Evolutionary conservation across 1,139 yeast species (phyloP).

Genomic region (Hansenula sp.): DNA sequence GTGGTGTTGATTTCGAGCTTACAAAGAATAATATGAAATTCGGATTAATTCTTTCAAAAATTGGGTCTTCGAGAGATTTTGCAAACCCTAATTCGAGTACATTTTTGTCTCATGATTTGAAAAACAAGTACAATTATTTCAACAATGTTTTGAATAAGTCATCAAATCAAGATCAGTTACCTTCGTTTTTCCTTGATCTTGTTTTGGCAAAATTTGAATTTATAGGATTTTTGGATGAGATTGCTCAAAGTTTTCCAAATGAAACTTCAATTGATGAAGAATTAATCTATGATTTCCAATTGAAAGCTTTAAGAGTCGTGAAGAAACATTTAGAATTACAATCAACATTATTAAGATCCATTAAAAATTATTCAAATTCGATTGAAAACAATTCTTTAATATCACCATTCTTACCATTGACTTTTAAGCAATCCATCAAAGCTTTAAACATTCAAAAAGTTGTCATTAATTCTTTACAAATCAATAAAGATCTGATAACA

Average conservation of each 20-base stretch:
- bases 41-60: constrained; percentile 18
- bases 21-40: constrained; percentile 20
- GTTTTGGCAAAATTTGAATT: constrained; percentile 31
- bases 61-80: constrained; percentile 5
- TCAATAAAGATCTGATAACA: constrained; percentile 17
- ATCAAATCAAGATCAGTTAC: constrained; percentile 7
- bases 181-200: constrained; percentile 23
- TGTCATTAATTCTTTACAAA: constrained; percentile 22
- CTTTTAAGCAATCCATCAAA: constrained; percentile 23
- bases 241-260: constrained; percentile 1
- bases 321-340: constrained; percentile 14
- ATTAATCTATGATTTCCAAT: constrained; percentile 40
- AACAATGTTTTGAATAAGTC: neutral
- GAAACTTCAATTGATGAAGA: constrained; percentile 27
- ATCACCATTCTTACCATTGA: constrained; percentile 23
- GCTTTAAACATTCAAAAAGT: constrained; percentile 20
- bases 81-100: neutral
- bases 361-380: constrained; percentile 19
- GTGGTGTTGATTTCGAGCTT: constrained; percentile 8
- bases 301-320: constrained; percentile 41
- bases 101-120: neutral
- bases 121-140: neutral
- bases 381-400: constrained; percentile 14
- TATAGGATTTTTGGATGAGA: constrained; percentile 29
- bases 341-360: constrained; percentile 7